A percentile compares a stretch with the other conserved stretches of the same genome.
phyloP scores from a whole-genome alignment of 305 asterid genomes.

The Fraxinus dipetala region DNA sequence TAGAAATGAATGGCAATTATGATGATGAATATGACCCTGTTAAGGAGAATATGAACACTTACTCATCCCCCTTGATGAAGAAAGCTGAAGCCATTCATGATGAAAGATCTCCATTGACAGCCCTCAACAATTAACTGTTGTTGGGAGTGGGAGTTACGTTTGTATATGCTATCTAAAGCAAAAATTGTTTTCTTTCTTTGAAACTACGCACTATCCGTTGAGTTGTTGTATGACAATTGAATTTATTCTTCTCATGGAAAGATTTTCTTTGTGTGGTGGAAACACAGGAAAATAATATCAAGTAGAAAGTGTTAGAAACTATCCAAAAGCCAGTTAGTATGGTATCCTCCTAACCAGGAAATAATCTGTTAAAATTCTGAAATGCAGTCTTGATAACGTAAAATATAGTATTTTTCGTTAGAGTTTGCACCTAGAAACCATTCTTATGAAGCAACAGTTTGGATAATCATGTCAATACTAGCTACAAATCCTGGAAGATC shows the following conservation, averaged over 20 bases:
- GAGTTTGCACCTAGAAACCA: background rate
- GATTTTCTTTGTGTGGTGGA: background rate
- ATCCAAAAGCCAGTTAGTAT: background rate
- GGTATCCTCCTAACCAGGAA: background rate
- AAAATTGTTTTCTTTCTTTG: background rate
- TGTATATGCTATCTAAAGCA: background rate
- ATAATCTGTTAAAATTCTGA: background rate
- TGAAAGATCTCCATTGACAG: conserved; percentile 66
- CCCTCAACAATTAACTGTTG: conserved; percentile 46
- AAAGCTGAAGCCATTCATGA: conserved; percentile 47
- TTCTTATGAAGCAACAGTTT: background rate
- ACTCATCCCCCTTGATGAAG: conserved; percentile 39
- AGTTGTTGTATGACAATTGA: background rate
- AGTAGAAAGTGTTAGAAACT: no score
- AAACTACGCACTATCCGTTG: background rate
- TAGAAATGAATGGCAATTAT: conserved; percentile 19
- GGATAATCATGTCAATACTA: background rate
- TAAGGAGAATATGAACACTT: conserved; percentile 52
- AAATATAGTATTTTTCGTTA: background rate
- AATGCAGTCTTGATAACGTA: background rate
- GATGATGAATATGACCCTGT: conserved; percentile 35
- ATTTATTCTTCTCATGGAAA: background rate
- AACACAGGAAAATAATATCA: no score
- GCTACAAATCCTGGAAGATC: background rate
- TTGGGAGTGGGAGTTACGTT: background rate